These are phyloP conservation scores for Luzula sylvatica DNA, from an alignment of 176 grass and related monocot genomes.

Conservation along the genomic window DNA sequence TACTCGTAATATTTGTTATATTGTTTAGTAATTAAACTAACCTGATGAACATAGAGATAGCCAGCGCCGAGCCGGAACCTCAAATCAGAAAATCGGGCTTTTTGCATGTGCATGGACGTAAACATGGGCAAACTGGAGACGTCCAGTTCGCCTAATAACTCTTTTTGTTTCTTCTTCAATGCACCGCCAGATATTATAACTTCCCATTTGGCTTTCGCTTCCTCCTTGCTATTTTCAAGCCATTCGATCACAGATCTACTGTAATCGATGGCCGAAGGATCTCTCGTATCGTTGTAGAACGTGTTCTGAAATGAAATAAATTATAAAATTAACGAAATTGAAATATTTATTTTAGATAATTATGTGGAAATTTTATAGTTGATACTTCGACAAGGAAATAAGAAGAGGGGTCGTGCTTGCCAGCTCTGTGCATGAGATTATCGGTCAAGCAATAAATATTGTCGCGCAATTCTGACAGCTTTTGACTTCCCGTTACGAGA, in stretches of 20 bases:
- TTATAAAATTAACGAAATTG: neutral
- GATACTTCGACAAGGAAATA: constrained; percentile 97
- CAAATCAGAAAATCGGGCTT: constrained; percentile 53
- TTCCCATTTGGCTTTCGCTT: constrained; percentile 83
- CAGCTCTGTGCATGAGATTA: constrained; percentile 64
- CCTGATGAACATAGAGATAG: constrained; percentile 88
- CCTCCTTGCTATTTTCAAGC: constrained; percentile 54
- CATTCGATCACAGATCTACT: constrained; percentile 79
- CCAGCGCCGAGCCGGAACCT: constrained; percentile 63
- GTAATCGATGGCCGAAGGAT: constrained; percentile 58
- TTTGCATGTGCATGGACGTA: constrained; percentile 61
- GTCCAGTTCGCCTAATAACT: constrained; percentile 52
- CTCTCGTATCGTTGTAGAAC: constrained; percentile 67
- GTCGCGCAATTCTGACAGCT: constrained; percentile 64
- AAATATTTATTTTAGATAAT: neutral
- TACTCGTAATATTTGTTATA: too few relatives aligned
- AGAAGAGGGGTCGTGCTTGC: constrained; percentile 40
- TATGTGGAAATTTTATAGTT: neutral
- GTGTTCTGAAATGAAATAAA: constrained; percentile 58
- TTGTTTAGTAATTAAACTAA: too few relatives aligned
- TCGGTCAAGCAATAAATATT: constrained; percentile 76
- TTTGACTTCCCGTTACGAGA: constrained; percentile 79
- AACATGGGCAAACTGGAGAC: constrained; percentile 52
- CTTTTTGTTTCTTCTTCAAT: constrained; percentile 73
- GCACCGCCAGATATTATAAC: constrained; percentile 45